Evolutionary conservation across 2,329 filamentous ascomycete species (phyloP).

Genomic region (Hypoxylon sp.): DNA sequence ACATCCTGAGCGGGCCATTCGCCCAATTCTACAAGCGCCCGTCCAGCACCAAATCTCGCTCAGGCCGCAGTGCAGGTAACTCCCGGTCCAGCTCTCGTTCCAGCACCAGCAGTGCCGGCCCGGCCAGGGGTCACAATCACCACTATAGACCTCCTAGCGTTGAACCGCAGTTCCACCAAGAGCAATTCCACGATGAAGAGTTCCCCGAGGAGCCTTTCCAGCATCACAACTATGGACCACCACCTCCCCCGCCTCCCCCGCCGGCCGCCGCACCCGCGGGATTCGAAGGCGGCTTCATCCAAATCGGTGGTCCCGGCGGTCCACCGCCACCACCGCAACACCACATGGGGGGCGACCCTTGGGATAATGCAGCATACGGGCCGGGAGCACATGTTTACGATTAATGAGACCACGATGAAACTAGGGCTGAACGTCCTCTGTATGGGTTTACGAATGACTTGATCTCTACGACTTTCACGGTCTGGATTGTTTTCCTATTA

Average conservation of each 20-base stretch:
- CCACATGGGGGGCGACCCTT: constrained; percentile 26
- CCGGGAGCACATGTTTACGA: constrained; percentile 32
- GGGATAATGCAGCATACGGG: constrained; percentile 35
- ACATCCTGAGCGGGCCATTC: constrained; percentile 54
- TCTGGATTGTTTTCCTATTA: constrained; percentile 22
- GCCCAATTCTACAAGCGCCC: constrained; percentile 45
- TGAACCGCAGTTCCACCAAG: constrained; percentile 33
- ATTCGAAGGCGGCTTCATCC: constrained; percentile 52
- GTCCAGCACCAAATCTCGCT: constrained; percentile 29
- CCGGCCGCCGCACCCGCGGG: constrained; percentile 40
- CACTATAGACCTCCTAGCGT: constrained; percentile 17
- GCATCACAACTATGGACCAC: constrained; percentile 33
- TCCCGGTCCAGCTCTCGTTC: constrained; percentile 35
- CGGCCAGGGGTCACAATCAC: constrained; percentile 17
- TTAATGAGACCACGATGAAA: constrained; percentile 23
- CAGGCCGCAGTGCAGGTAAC: constrained; percentile 23
- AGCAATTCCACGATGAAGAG: constrained; percentile 6
- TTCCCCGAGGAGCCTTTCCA: constrained; percentile 21
- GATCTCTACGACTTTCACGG: constrained; percentile 18
- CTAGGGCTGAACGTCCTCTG: constrained; percentile 4
- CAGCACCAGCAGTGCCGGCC: constrained; percentile 11
- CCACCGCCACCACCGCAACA: constrained; percentile 37
- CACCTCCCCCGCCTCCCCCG: constrained; percentile 37
- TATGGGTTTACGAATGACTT: constrained; percentile 24
- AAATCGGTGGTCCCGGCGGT: constrained; percentile 42